These are phyloP conservation scores for Nicotiana obtusifolia DNA, from an alignment of 257 asterid species.

Conservation along the genomic window DNA sequence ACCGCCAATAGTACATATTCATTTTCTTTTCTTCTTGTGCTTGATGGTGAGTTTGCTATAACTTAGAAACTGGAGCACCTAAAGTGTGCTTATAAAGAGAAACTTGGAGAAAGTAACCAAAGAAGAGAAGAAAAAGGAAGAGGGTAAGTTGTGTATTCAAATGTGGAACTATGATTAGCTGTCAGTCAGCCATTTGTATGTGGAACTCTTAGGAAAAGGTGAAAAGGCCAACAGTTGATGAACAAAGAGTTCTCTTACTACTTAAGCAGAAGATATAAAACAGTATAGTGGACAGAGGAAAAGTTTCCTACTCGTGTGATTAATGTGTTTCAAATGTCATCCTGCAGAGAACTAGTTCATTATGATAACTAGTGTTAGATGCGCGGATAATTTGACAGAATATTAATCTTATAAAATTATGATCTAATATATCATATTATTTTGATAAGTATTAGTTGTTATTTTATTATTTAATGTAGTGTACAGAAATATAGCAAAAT, in stretches of 20 bases:
- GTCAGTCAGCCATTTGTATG: not conserved
- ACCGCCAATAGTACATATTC: not conserved
- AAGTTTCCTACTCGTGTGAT: not conserved
- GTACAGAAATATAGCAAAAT: too few species aligned
- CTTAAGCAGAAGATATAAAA: not conserved
- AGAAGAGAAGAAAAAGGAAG: not conserved
- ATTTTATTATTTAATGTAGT: too few species aligned
- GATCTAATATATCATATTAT: too few species aligned
- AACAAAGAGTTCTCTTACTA: not conserved
- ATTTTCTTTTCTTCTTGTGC: not conserved
- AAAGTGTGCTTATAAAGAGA: not conserved
- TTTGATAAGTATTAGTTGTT: too few species aligned
- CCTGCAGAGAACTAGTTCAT: not conserved
- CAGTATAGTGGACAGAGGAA: not conserved
- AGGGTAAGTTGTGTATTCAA: not conserved
- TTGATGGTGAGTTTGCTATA: not conserved
- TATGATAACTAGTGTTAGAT: not conserved
- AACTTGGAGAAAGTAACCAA: not conserved
- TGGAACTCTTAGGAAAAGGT: not conserved
- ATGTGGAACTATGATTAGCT: not conserved
- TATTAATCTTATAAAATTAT: too few species aligned
- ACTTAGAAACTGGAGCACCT: not conserved
- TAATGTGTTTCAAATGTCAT: not conserved
- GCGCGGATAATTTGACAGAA: too few species aligned
- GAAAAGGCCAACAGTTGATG: not conserved